These are phyloP conservation scores for Alternaria incomplexa DNA, from an alignment of 2,329 filamentous ascomycete genomes.

Conservation along the genomic window DNA sequence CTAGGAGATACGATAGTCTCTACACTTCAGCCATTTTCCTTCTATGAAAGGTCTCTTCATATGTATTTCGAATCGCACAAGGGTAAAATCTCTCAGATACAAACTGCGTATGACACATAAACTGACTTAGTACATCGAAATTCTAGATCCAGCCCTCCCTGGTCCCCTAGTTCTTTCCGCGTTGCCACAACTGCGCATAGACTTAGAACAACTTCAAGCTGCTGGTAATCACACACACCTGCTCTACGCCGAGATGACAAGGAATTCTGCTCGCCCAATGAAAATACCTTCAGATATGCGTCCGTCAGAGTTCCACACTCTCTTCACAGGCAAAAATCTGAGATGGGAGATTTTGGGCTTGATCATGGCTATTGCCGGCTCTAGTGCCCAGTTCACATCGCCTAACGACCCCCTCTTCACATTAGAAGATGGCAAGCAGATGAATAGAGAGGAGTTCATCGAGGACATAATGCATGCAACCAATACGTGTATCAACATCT, in stretches of 20 bases:
- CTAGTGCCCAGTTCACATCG: conserved; percentile 38
- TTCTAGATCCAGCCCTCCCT: conserved; percentile 26
- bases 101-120: background rate
- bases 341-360: conserved; percentile 45
- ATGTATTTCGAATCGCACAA: conserved; percentile 37
- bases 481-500: conserved; percentile 45
- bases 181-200: conserved; percentile 38
- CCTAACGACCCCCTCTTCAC: conserved; percentile 41
- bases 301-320: conserved; percentile 40
- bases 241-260: conserved; percentile 40
- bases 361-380: conserved; percentile 34
- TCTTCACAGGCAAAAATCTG: conserved; percentile 43
- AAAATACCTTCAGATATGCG: conserved; percentile 40
- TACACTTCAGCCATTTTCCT: conserved; percentile 35
- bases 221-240: conserved; percentile 23
- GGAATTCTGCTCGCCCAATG: conserved; percentile 38
- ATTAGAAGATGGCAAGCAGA: conserved; percentile 36
- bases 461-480: conserved; percentile 44
- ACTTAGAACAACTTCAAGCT: conserved; percentile 33
- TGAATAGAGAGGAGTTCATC: conserved; percentile 41
- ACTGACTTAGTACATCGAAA: background rate
- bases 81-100: background rate
- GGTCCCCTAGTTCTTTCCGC: conserved; percentile 39
- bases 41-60: conserved; percentile 36
- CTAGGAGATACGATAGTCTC: conserved; percentile 38